Evolutionary conservation across 1,284 basidiomycete genomes (phyloP).

Genomic region (Veloboletus limbatus): DNA sequence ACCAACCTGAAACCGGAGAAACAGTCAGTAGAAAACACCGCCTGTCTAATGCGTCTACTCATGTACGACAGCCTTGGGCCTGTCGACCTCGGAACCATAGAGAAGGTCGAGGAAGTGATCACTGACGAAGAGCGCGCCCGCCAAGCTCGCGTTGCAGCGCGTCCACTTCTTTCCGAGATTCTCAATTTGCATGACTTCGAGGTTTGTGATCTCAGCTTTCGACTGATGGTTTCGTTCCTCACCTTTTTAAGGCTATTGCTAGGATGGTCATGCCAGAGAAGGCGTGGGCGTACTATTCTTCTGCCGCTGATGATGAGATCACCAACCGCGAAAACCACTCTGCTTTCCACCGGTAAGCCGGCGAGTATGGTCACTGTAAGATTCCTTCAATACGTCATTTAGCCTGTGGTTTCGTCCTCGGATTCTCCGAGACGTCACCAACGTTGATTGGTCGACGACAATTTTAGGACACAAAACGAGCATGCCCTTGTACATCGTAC

Average conservation of each 20-base stretch:
- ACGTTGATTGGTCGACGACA: constrained; percentile 80
- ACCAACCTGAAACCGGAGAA: constrained; percentile 77
- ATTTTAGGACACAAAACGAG: constrained; percentile 71
- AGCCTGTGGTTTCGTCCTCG: constrained; percentile 94
- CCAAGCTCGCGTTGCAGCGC: constrained; percentile 47
- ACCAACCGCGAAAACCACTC: constrained; percentile 85
- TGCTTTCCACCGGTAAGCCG: constrained; percentile 73
- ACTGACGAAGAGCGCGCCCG: constrained; percentile 63
- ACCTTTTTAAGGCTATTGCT: constrained; percentile 62
- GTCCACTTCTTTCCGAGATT: constrained; percentile 74
- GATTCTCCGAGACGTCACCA: constrained; percentile 78
- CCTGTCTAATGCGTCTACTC: not conserved
- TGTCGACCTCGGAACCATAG: constrained; percentile 63
- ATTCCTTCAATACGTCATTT: not conserved
- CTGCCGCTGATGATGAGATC: constrained; percentile 86
- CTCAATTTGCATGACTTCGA: constrained; percentile 92
- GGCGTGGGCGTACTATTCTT: constrained; percentile 89
- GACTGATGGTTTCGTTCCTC: constrained; percentile 1
- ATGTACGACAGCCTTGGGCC: constrained; percentile 54
- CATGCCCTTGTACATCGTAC: constrained; percentile 78
- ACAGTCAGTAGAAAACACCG: constrained; percentile 46
- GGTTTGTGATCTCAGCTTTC: constrained; percentile 36
- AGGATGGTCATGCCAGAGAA: constrained; percentile 71
- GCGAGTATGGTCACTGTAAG: not conserved
- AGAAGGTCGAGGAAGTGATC: constrained; percentile 48